Evolutionary conservation across 192 early-diverging fungal genomes (phyloP), one percentile per base, ranked within the genome.

Genomic region (Rhizophagus sp.): DNA sequence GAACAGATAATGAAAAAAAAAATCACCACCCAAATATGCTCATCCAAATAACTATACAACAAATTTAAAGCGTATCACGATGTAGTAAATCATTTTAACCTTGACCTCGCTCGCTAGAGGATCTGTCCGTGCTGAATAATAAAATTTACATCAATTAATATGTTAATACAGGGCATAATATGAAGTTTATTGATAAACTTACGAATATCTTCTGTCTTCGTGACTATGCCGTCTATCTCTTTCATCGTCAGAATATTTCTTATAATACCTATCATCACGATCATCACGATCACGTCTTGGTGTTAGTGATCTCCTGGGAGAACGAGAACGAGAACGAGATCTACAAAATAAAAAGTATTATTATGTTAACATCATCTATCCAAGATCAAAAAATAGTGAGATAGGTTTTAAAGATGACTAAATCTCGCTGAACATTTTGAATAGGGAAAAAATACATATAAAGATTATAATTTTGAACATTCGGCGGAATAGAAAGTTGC

Each of bases 201-300:
- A 76, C 74, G 74, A 76, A 41, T 36, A 62, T 76, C 74, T 22
- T 62, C 61, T 47, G 24, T 76, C 61, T 27, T 75, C 74, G 19
- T 61, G 30, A 63, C 50, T 63, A 39, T 76, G 57, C n/a, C 74
- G 27, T 41, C 34, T 39, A 52, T 76, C 74, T 62, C 22, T 61
- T 22, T 61, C 50, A 13, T 76, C 74, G 15, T 76, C 74, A n/a
- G 50, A 61, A 33, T 76, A 50, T 76, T 22, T 76, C 62, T 36
- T 76, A 39, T 27, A 57, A 74, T 74, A 57, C 15, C 15, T 24
- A 74, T 49, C 49, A 74, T 74, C 73, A 57, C 71, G 71, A 73
- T 73, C 71, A 39, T 75, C 71, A 3, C 73, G 61, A 41, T 76
- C 74, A 33, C 52, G 57, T 24, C 61, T 27, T 6, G 30, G 34